phyloP scores from a whole-genome alignment of 1,284 basidiomycete species.

The Pyrrhoderma noxium region DNA sequence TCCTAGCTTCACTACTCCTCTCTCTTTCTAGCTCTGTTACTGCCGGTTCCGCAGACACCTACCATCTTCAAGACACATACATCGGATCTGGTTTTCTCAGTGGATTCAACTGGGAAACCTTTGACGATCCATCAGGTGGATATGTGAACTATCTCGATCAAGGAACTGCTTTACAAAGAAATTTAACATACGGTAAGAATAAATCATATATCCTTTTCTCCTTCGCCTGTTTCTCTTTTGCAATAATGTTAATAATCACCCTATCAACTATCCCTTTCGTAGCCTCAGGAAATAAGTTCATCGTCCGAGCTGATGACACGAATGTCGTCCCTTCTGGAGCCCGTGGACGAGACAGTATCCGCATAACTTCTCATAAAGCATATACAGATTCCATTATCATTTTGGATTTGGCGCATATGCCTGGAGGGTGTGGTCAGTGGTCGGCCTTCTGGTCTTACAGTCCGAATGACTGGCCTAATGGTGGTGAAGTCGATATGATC shows the following conservation, averaged over 20 bases:
- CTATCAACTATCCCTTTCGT: background rate
- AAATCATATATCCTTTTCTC: background rate
- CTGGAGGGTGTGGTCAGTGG: conserved; percentile 20
- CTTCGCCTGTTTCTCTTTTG: background rate
- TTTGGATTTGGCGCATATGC: conserved; percentile 49
- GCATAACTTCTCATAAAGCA: conserved; percentile 37
- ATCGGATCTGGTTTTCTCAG: conserved; percentile 38
- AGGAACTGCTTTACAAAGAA: conserved; percentile 29
- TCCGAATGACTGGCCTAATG: conserved; percentile 41
- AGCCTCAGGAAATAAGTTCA: conserved; percentile 35
- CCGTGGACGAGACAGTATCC: conserved; percentile 43
- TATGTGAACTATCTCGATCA: conserved; percentile 45
- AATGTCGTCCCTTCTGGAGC: conserved; percentile 28
- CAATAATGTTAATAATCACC: no score
- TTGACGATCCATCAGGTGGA: conserved; percentile 49
- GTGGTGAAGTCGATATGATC: conserved; percentile 46
- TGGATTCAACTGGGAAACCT: conserved; percentile 40
- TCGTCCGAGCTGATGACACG: conserved; percentile 43
- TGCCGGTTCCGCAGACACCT: background rate
- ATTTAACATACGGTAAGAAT: conserved; percentile 37
- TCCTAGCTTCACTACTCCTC: no score
- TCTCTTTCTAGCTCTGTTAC: no score
- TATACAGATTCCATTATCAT: conserved; percentile 46
- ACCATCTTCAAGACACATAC: conserved; percentile 26
- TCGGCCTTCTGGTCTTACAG: conserved; percentile 62